Conservation (phyloP, 495 filamentous ascomycete genomes). For the Talaromyces nanjingensis region DNA sequence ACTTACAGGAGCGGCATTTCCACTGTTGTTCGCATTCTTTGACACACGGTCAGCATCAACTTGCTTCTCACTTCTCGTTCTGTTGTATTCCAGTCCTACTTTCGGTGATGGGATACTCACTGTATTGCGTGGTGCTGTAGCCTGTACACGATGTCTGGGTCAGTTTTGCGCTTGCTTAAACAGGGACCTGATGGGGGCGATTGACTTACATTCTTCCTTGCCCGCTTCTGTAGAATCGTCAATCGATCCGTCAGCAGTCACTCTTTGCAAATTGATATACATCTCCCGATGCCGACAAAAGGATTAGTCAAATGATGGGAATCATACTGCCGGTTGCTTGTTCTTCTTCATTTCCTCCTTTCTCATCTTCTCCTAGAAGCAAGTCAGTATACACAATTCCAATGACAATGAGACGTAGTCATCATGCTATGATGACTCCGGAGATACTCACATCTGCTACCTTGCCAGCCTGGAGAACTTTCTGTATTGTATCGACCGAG, state of each 20-base stretch:
- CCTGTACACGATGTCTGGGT: no score
- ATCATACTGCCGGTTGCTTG: neutral
- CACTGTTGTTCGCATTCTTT: no score
- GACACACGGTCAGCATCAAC: no score
- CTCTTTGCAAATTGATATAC: neutral
- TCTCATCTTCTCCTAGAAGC: neutral
- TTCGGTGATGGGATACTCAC: no score
- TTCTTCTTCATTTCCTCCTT: neutral
- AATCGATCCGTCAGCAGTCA: neutral
- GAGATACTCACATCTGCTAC: neutral
- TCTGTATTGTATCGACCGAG: neutral
- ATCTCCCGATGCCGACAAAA: neutral
- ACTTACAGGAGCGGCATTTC: no score
- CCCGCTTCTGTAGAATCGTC: neutral
- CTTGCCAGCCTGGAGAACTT: neutral
- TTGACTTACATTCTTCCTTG: neutral
- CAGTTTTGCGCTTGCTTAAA: no score
- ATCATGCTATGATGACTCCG: neutral
- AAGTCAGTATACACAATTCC: neutral
- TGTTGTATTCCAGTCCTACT: no score
- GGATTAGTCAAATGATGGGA: neutral
- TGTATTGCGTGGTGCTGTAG: no score
- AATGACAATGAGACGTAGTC: neutral
- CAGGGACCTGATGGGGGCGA: no score
- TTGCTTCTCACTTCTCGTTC: no score